These are phyloP conservation scores for Xylariaceae sp. DNA, from an alignment of 2,329 filamentous ascomycete genomes.

Conservation along the genomic window DNA sequence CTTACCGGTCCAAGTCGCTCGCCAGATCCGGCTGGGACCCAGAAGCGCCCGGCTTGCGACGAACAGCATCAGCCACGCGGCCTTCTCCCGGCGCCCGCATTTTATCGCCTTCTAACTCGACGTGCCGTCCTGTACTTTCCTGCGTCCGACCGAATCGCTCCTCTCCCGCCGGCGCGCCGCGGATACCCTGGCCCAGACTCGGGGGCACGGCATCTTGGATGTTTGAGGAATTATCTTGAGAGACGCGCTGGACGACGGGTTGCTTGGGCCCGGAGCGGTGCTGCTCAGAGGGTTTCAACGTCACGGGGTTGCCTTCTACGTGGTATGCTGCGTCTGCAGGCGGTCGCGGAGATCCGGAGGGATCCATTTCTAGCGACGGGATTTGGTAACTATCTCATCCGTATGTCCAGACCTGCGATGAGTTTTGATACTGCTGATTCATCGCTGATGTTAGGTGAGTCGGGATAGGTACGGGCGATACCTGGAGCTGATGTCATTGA, in stretches of 20 bases:
- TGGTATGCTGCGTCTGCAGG: slow-evolving; percentile 27
- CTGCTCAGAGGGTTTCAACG: slow-evolving; percentile 28
- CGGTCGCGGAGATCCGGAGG: slow-evolving; percentile 29
- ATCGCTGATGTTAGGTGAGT: too few species aligned
- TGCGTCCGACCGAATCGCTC: slow-evolving; percentile 23
- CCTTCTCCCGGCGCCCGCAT: slow-evolving; percentile 32
- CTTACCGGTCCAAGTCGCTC: slow-evolving; percentile 33
- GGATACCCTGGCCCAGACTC: slow-evolving; percentile 27
- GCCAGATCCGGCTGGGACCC: slow-evolving; percentile 31
- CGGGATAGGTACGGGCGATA: too few species aligned
- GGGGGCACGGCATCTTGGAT: slow-evolving; percentile 26
- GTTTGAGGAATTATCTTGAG: slow-evolving; percentile 15
- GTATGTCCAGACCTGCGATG: too few species aligned
- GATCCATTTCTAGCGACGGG: slow-evolving; percentile 22
- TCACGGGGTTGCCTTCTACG: slow-evolving; percentile 26
- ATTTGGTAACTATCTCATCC: too few species aligned
- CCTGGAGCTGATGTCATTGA: too few species aligned
- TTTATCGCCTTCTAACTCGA: slow-evolving; percentile 31
- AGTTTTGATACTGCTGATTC: too few species aligned
- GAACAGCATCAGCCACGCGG: slow-evolving; percentile 27
- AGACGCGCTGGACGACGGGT: slow-evolving; percentile 22
- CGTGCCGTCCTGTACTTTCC: slow-evolving; percentile 23
- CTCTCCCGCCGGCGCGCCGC: slow-evolving; percentile 26
- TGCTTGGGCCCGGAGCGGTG: slow-evolving; percentile 15
- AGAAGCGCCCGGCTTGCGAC: slow-evolving; percentile 28